Conservation (phyloP, 2,329 filamentous ascomycete genomes). For the Scorias spongiosa region DNA sequence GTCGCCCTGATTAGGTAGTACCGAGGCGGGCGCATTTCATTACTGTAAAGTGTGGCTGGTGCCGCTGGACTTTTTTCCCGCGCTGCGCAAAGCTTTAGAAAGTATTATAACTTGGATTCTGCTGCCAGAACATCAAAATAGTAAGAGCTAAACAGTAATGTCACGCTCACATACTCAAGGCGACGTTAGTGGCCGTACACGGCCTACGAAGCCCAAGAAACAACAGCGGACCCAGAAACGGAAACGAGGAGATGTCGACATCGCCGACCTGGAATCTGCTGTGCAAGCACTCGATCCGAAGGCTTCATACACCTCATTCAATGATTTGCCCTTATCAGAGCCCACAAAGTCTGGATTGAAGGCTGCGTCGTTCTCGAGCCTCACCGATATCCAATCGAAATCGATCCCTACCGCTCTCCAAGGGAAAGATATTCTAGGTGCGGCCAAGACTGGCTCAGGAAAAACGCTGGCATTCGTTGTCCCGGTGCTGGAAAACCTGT, state of each 20-base stretch:
- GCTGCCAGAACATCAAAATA: background rate
- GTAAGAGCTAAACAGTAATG: background rate
- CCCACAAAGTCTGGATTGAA: constrained; percentile 67
- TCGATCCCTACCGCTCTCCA: constrained; percentile 82
- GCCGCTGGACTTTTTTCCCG: background rate
- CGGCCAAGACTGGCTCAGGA: constrained; percentile 87
- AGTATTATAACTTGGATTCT: background rate
- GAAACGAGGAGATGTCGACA: constrained; percentile 37
- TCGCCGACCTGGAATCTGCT: constrained; percentile 29
- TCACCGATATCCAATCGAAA: constrained; percentile 83
- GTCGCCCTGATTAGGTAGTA: no score
- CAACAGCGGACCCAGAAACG: constrained; percentile 25
- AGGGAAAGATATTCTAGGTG: constrained; percentile 76
- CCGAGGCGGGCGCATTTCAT: no score
- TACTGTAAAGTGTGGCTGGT: background rate
- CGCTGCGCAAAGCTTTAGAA: background rate
- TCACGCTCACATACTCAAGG: background rate
- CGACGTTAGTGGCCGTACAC: constrained; percentile 27
- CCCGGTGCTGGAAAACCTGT: constrained; percentile 83
- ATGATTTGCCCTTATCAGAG: constrained; percentile 71
- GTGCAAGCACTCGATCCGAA: constrained; percentile 41
- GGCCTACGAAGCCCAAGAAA: constrained; percentile 41
- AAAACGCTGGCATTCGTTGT: constrained; percentile 90
- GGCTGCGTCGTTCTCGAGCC: constrained; percentile 70
- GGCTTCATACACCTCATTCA: constrained; percentile 50